phyloP scores from a whole-genome alignment of 2,329 filamentous ascomycete genomes.

The Sarocladium strictum region DNA sequence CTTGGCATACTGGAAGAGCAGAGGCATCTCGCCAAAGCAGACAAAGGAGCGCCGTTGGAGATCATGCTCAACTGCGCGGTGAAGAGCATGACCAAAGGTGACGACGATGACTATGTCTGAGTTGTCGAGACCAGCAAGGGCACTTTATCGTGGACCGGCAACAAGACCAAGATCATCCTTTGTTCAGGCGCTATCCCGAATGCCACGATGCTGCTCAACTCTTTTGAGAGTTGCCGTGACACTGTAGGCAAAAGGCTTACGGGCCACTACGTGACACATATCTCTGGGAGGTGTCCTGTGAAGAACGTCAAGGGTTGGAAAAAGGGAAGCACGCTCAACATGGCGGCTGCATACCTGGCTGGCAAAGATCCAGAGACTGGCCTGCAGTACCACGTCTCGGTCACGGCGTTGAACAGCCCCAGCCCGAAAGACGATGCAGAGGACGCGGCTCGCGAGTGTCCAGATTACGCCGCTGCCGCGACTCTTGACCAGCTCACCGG shows the following conservation, averaged over 20 bases:
- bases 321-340: conserved; percentile 3
- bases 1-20: background rate
- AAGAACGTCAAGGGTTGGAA: conserved; percentile 9
- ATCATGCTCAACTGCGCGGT: conserved; percentile 4
- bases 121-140: conserved; percentile 10
- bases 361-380: background rate
- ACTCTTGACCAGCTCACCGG: conserved; percentile 7
- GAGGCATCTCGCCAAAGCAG: background rate
- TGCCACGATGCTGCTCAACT: conserved; percentile 9
- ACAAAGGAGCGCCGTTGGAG: conserved; percentile 5
- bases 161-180: conserved; percentile 8
- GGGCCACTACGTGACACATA: conserved; percentile 6
- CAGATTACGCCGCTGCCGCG: background rate
- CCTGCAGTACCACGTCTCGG: conserved; percentile 1
- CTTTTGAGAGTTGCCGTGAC: conserved; percentile 7
- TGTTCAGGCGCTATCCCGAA: conserved; percentile 3
- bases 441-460: background rate
- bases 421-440: background rate
- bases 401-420: background rate
- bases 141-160: conserved; percentile 7
- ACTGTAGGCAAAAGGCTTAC: conserved; percentile 8
- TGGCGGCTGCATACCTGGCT: conserved; percentile 8
- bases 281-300: conserved; percentile 4
- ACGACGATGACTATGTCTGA: conserved; percentile 5
- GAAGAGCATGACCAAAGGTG: conserved; percentile 7